Evolutionary conservation across 176 grass and related monocot species (phyloP), one percentile per base, ranked within the genome.

Genomic region (Oryza meridionalis): DNA sequence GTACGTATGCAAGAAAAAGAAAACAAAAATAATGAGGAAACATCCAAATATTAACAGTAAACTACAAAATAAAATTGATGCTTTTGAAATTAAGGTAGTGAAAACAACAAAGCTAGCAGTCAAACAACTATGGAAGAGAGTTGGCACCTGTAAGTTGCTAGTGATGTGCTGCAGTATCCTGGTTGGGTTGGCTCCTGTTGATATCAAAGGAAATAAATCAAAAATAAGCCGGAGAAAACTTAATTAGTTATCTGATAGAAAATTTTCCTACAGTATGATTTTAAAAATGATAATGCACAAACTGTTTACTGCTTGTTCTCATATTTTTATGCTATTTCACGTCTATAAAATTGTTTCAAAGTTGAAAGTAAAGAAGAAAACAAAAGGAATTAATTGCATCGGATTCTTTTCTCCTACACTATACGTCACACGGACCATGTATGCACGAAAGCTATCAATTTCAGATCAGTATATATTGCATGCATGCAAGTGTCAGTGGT

Each of bases 131-230:
- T 63, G 53, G 38, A 77, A 77, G 65, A 64, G 2, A 62, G 58
- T 62, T 7, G 42, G n/a, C 63, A 87, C 86, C 79, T 87, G 51
- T 35, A 62, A 53, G 40, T 72, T 42, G 84, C 40, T 40, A 38
- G 65, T 53, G 27, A 76, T 70, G 65, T 50, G 27, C 79, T 76
- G 38, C 40, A 17, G 9, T 38, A 26, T 37, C 29, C 65, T 63
- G 26, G 5, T n/a, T 38, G 72, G 27, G 21, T 45, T 5, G 29
- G 3, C 69, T n/a, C 43, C 65, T 77, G 47, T 75, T 58, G n/a
- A 67, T 17, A 17, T 5, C 49, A 44, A 32, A 31, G 5, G 3
- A 61, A 67, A 76, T 7, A 84, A 84, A 14, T 11, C 4, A 11
- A 62, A 62, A 72, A 37, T 10, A 31, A 64, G 61, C 7, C 9